phyloP scores from a whole-genome alignment of 2,329 filamentous ascomycete genomes.

The Mariannaea elegans region DNA sequence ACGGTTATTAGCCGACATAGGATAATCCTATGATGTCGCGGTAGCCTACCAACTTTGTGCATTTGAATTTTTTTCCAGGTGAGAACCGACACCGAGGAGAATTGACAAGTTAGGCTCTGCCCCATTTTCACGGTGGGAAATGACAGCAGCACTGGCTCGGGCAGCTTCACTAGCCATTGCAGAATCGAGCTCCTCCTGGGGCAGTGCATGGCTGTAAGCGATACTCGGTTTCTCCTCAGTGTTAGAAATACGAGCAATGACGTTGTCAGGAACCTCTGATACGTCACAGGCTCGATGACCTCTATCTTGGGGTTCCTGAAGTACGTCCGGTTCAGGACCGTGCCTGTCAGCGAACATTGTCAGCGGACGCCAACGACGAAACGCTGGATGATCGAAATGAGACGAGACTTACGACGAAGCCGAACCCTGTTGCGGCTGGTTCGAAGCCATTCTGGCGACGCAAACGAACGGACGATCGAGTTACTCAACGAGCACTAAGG shows the following conservation, averaged over 20 bases:
- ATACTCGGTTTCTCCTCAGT: not conserved
- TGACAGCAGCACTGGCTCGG: not conserved
- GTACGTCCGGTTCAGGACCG: not conserved
- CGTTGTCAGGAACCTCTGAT: slow-evolving; percentile 5
- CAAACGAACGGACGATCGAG: not conserved
- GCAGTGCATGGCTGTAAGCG: not conserved
- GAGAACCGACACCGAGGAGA: not conserved
- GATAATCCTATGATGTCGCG: no score
- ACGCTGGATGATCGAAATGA: not conserved
- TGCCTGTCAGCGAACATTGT: not conserved
- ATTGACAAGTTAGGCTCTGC: no score
- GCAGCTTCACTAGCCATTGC: not conserved
- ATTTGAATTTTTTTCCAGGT: not conserved
- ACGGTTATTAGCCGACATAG: no score
- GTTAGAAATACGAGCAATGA: slow-evolving; percentile 9
- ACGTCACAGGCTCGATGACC: slow-evolving; percentile 1
- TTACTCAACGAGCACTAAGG: not conserved
- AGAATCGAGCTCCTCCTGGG: not conserved
- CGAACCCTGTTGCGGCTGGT: slow-evolving; percentile 13
- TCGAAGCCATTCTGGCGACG: slow-evolving; percentile 9
- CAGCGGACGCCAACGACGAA: slow-evolving; percentile 1
- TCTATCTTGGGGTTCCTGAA: no score
- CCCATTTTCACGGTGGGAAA: not conserved
- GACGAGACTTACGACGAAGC: not conserved
- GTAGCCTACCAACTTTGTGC: not conserved